phyloP scores from a whole-genome alignment of 139 green algal genomes.

The Pedinophyceae sp. region DNA sequence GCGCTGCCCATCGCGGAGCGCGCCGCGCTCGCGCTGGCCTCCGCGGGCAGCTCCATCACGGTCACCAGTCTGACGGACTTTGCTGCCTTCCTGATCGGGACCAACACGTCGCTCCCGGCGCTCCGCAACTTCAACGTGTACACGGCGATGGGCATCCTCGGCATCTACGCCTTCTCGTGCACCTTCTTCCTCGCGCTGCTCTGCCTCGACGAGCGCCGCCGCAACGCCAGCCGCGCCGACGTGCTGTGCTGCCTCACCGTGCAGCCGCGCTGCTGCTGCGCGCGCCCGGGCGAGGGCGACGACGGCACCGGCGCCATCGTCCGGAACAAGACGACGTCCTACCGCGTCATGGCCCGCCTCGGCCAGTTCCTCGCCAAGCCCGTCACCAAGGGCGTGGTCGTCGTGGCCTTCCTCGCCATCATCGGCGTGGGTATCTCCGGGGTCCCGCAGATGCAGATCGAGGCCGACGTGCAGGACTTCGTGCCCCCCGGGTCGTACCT shows the following conservation, averaged over 20 bases:
- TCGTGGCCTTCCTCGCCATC: no score
- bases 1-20: slow-evolving; percentile 9
- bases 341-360: no score
- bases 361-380: neutral
- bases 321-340: no score
- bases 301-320: neutral
- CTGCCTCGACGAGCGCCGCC: slow-evolving; percentile 18
- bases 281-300: neutral
- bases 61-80: slow-evolving; percentile 29
- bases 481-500: slow-evolving; percentile 11
- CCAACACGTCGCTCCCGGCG: slow-evolving; percentile 26
- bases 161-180: slow-evolving; percentile 26
- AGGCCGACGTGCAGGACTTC: slow-evolving; percentile 4
- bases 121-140: slow-evolving; percentile 29
- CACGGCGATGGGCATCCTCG: slow-evolving; percentile 23
- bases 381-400: no score
- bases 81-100: slow-evolving; percentile 30
- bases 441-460: no score
- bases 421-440: no score
- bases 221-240: slow-evolving; percentile 8
- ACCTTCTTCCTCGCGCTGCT: slow-evolving; percentile 30
- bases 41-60: slow-evolving; percentile 21
- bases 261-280: neutral
- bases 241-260: slow-evolving; percentile 9
- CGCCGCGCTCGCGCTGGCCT: slow-evolving; percentile 16